Evolutionary conservation across 371 early-diverging fungal species (phyloP).

Genomic region (Syncephalis plumigaleata): DNA sequence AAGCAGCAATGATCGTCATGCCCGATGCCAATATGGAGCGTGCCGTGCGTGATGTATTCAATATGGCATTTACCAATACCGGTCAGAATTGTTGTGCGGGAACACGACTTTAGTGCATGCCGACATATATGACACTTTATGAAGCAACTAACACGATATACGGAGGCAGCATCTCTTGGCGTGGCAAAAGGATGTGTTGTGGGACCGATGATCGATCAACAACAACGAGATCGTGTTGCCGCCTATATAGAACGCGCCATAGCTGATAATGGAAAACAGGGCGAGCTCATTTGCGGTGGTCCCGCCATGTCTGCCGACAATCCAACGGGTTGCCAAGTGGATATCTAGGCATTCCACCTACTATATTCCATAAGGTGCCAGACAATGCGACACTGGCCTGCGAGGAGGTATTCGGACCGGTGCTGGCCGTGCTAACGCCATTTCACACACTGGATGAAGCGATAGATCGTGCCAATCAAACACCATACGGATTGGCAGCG

Average conservation of each 20-base stretch:
- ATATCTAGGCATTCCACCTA: conserved; percentile 56
- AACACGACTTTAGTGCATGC: conserved; percentile 71
- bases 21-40: conserved; percentile 64
- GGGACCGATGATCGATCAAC: conserved; percentile 59
- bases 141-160: conserved; percentile 34
- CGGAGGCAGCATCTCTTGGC: conserved; percentile 36
- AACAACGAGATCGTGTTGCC: conserved; percentile 56
- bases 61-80: conserved; percentile 57
- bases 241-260: conserved; percentile 20
- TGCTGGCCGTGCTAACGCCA: conserved; percentile 51
- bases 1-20: conserved; percentile 72
- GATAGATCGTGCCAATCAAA: conserved; percentile 52
- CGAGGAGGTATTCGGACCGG: conserved; percentile 90
- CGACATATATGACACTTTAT: conserved; percentile 52
- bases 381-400: conserved; percentile 45
- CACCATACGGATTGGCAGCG: conserved; percentile 73
- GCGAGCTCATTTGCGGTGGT: conserved; percentile 10
- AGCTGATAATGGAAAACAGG: conserved; percentile 8
- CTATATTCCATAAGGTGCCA: conserved; percentile 48
- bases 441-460: conserved; percentile 63
- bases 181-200: conserved; percentile 28
- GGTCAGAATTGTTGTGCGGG: conserved; percentile 87
- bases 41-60: conserved; percentile 50
- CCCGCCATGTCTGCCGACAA: not conserved
- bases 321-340: conserved; percentile 24